Evolutionary conservation across 495 filamentous ascomycete genomes (phyloP), one percentile per base, ranked within the genome.

Genomic region (Hypoxylon rickii): DNA sequence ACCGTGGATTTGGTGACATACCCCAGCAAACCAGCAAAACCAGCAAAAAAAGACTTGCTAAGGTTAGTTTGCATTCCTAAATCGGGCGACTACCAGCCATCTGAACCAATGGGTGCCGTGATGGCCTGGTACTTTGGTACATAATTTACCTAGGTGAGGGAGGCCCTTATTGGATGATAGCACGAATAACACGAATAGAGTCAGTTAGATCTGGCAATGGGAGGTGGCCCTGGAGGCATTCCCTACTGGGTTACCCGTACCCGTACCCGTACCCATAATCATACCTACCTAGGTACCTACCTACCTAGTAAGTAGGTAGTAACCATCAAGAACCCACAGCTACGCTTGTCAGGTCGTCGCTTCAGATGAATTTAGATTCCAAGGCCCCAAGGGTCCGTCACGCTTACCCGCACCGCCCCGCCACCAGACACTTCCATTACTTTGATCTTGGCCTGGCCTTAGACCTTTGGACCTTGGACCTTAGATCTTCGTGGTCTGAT

Each of bases 31-130:
- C 24, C 4, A 29, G n/a, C n/a, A n/a, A n/a, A n/a, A n/a, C n/a
- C n/a, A n/a, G n/a, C n/a, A n/a, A n/a, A n/a, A n/a, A n/a, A n/a
- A n/a, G n/a, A n/a, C n/a, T n/a, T n/a, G n/a, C n/a, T n/a, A n/a
- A n/a, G n/a, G n/a, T 47, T 21, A 48, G 24, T 19, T 41, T 15
- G 47, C 58, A 62, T 62, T 62, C 58, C 58, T 55, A 46, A 56
- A 47, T 39, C 39, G 52, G 47, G 16, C 33, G 6, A 48, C 41
- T 44, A 56, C 58, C 58, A 62, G 58, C 51, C 58, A 56, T 62
- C 31, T 44, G 3, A 20, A 39, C 58, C 58, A 62, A 62, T 56
- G 58, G 42, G 44, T 29, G 24, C 10, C 10, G 24, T 39, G 38
- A 31, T 36, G 45, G 34, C 38, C 41, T 40, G 10, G 24, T 29